Base-by-base conservation (phyloP, 2,329 filamentous ascomycete species). In the Aphanoascus verrucosus region DNA sequence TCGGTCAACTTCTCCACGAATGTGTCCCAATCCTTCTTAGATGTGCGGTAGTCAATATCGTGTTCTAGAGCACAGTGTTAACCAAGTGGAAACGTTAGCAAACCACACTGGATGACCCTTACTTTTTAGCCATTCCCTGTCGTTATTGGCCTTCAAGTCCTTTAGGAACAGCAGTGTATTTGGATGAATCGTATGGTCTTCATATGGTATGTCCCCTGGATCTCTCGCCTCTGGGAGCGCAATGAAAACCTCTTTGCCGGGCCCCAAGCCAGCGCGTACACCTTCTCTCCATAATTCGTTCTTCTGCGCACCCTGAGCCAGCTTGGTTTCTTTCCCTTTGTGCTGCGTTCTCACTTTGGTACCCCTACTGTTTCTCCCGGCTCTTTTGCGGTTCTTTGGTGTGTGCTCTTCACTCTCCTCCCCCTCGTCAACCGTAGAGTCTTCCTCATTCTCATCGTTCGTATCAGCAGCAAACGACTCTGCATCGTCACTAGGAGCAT, bases 21-120 rank as follows among this genome's bases (percentile, higher is more conserved):
- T 1, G 81, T 79, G 46, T 87, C 81, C 77, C 87, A 95, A 66
- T 95, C 88, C 55, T 85, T 84, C 55, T 89, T 78, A 0, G 88
- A 81, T 52, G 82, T 77, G 55, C 89, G 80, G 66, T 86, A 94
- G 61, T 94, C 86, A 43, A 77, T 77, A 67, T 94, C 88, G 66
- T 93, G 81, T 62, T 82, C 88, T 93, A 57, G 9, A 43, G 9
- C 35, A 47, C 31, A 37, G 41, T 38, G 44, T 5, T 41, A 12
- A 14, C 46, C 19, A 12, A 41, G 14, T 37, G 44, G 23, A 43
- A n/a, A 23, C 34, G 8, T 38, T 20, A 43, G 56, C 31, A 28
- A 17, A 45, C 32, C 52, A 5, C 14, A 12, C 8, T 17, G 28
- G 9, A 37, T 17, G n/a, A 14, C 51, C n/a, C 62, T 64, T 70